A percentile compares a stretch with the other conserved stretches of the same genome.
Conservation (phyloP, 1,139 yeast genomes). For the Candida glucosophila region DNA sequence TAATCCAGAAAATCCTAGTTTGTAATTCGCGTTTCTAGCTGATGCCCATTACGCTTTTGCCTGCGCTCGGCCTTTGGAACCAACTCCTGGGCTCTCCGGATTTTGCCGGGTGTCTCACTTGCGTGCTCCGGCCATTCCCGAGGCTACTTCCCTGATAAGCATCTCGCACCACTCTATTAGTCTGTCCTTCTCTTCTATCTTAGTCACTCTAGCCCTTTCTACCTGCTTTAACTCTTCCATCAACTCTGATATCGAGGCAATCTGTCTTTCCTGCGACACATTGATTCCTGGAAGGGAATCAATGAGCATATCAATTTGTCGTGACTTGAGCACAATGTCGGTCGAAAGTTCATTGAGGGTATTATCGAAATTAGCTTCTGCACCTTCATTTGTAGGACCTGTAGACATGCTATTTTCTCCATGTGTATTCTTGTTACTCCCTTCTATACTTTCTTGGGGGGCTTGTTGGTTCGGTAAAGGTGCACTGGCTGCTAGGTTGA, state of each 20-base stretch:
- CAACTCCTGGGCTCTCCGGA: not conserved
- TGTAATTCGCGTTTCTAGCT: too few relatives aligned
- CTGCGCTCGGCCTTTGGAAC: too few relatives aligned
- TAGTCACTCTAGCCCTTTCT: conserved; percentile 50
- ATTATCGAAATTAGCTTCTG: conserved; percentile 33
- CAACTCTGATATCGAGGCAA: conserved; percentile 53
- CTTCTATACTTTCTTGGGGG: conserved; percentile 13
- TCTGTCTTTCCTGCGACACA: conserved; percentile 68
- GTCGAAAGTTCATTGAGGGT: conserved; percentile 69
- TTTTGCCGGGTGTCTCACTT: conserved; percentile 3
- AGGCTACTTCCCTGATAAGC: conserved; percentile 54
- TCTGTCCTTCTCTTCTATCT: conserved; percentile 58
- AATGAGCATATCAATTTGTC: conserved; percentile 79
- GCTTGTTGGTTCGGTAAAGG: conserved; percentile 29
- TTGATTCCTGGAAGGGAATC: conserved; percentile 93
- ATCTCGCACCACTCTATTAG: conserved; percentile 60
- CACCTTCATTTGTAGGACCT: conserved; percentile 10
- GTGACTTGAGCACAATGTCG: conserved; percentile 75
- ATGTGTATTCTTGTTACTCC: conserved; percentile 15
- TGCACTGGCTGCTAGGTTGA: conserved; percentile 36
- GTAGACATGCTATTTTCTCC: conserved; percentile 11
- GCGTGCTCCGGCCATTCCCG: conserved; percentile 40
- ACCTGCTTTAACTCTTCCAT: conserved; percentile 55
- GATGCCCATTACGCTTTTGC: too few relatives aligned
- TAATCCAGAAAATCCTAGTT: too few relatives aligned